Conservation (phyloP, 148 eudicot species). For the Linanthus parryae region DNA sequence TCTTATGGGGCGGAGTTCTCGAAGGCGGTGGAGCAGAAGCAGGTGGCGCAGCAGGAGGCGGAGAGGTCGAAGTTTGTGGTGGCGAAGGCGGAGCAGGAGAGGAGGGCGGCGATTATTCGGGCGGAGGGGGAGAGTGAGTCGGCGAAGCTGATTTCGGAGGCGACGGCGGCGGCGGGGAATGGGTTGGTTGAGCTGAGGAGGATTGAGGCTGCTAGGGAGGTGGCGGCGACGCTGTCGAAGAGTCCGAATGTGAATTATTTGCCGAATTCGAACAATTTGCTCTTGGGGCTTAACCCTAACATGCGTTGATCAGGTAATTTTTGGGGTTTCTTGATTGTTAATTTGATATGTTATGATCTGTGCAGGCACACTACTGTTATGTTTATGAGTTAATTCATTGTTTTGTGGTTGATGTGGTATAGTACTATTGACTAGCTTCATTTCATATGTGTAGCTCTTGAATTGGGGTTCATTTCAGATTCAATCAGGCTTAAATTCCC, state of each 20-base stretch:
- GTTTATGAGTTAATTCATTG: too few relatives aligned
- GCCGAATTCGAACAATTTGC: constrained; percentile 72
- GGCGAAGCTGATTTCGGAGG: constrained; percentile 92
- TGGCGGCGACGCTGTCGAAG: constrained; percentile 58
- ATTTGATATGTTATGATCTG: too few relatives aligned
- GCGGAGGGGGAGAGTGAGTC: constrained; percentile 98
- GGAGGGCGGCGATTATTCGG: constrained; percentile 87
- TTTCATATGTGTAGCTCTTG: too few relatives aligned
- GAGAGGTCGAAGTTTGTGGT: constrained; percentile 94
- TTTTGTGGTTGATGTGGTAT: too few relatives aligned
- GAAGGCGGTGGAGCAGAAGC: constrained; percentile 96
- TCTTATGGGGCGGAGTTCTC: constrained; percentile 94
- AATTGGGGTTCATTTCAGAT: too few relatives aligned
- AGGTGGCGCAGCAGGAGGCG: constrained; percentile 99
- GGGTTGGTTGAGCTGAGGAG: constrained; percentile 94
- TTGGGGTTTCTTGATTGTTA: too few relatives aligned
- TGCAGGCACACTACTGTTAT: too few relatives aligned
- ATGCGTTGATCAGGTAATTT: too few relatives aligned
- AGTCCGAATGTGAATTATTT: constrained; percentile 59
- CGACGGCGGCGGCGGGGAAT: constrained; percentile 76
- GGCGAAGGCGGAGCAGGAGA: constrained; percentile 92
- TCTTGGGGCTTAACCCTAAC: constrained; percentile 60
- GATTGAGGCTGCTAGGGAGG: constrained; percentile 96
- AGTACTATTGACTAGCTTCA: too few relatives aligned
- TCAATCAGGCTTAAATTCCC: too few relatives aligned